Conservation (phyloP, 2,329 filamentous ascomycete species). For the Arthroderma uncinatum region DNA sequence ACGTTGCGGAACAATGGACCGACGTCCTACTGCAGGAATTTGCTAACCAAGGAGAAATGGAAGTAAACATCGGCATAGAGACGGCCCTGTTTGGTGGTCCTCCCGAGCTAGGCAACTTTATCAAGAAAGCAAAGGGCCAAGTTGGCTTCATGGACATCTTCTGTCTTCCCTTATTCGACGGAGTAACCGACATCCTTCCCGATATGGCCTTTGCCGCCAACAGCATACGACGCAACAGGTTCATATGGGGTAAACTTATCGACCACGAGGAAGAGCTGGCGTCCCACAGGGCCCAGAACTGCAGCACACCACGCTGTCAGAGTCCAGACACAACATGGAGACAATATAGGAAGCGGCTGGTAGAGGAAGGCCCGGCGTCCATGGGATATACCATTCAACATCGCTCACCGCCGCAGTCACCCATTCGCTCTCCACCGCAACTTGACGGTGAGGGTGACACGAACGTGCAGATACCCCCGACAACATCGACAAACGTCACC, state of each 20-base stretch:
- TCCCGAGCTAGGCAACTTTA: conserved; percentile 67
- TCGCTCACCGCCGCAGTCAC: not conserved
- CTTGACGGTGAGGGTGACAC: not conserved
- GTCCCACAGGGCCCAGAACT: not conserved
- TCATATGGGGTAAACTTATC: conserved; percentile 46
- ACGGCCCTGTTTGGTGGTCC: conserved; percentile 73
- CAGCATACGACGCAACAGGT: conserved; percentile 67
- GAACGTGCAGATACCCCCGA: not conserved
- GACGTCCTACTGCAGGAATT: conserved; percentile 92
- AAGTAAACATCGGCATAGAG: conserved; percentile 72
- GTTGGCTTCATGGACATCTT: conserved; percentile 96
- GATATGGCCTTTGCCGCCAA: conserved; percentile 72
- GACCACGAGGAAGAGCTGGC: conserved; percentile 7
- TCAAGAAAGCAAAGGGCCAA: conserved; percentile 76
- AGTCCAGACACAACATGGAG: not conserved
- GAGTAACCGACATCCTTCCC: conserved; percentile 75
- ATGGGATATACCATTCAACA: conserved; percentile 1
- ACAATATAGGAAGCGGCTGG: not conserved
- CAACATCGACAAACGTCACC: not conserved
- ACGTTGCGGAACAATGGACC: conserved; percentile 79
- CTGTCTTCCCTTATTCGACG: conserved; percentile 80
- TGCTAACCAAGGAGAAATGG: conserved; percentile 83
- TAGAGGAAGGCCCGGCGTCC: not conserved
- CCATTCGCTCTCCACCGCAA: not conserved
- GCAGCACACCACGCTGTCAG: conserved; percentile 1